These are phyloP conservation scores for Metarhizium anisopliae DNA, from an alignment of 2,329 filamentous ascomycete genomes.

Conservation along the genomic window DNA sequence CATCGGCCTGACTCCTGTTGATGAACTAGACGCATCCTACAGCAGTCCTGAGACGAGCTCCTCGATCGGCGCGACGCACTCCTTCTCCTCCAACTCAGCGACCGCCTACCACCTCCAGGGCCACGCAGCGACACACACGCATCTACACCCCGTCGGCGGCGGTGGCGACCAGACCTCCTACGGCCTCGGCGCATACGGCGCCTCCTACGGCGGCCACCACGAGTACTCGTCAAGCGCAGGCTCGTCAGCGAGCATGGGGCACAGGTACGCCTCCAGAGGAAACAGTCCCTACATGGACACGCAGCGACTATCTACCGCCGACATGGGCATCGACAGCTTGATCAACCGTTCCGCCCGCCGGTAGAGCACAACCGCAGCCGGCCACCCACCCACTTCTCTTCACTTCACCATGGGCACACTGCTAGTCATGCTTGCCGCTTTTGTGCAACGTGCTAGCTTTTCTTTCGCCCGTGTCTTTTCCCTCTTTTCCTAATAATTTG, in stretches of 20 bases:
- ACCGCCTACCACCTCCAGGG: slow-evolving; percentile 6
- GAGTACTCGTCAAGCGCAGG: slow-evolving; percentile 48
- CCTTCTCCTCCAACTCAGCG: slow-evolving; percentile 27
- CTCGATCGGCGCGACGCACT: slow-evolving; percentile 28
- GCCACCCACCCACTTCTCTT: not conserved
- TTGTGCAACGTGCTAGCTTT: not conserved
- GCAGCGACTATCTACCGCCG: slow-evolving; percentile 43
- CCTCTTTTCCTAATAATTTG: not conserved
- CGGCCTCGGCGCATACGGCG: slow-evolving; percentile 17
- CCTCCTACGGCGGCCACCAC: slow-evolving; percentile 20
- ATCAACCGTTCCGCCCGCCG: slow-evolving; percentile 39
- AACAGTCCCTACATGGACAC: slow-evolving; percentile 38
- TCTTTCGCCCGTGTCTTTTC: not conserved
- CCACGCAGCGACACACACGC: not conserved
- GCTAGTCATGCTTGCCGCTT: not conserved
- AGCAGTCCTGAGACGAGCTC: slow-evolving; percentile 43
- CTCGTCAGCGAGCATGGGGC: slow-evolving; percentile 32
- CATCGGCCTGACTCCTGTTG: slow-evolving; percentile 48
- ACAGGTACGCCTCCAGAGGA: slow-evolving; percentile 21
- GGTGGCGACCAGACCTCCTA: slow-evolving; percentile 3
- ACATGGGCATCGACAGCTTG: slow-evolving; percentile 53
- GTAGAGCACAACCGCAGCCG: slow-evolving; percentile 7
- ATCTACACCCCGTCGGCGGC: slow-evolving; percentile 5
- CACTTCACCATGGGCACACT: not conserved
- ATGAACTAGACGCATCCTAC: slow-evolving; percentile 49